Conservation (phyloP, 2,329 filamentous ascomycete genomes). For the Truncatella angustata region DNA sequence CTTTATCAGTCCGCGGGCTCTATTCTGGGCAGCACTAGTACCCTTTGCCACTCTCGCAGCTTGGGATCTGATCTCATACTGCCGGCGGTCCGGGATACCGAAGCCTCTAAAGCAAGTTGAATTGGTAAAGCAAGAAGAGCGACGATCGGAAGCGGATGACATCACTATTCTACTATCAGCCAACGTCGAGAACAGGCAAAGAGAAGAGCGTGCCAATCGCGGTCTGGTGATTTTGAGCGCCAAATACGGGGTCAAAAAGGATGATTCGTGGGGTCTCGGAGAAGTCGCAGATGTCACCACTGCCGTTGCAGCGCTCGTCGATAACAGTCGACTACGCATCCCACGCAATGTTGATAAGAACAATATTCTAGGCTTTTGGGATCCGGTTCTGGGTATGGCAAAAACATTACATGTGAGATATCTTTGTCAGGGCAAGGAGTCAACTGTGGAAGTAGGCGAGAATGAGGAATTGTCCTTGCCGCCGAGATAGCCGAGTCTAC, state of each 20-base stretch:
- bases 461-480: constrained; percentile 35
- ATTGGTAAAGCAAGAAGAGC: constrained; percentile 23
- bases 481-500: not conserved
- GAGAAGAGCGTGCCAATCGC: constrained; percentile 31
- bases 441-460: constrained; percentile 33
- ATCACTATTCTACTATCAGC: constrained; percentile 40
- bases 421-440: constrained; percentile 34
- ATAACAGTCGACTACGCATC: constrained; percentile 35
- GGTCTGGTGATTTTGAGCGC: constrained; percentile 49
- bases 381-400: constrained; percentile 40
- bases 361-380: constrained; percentile 49
- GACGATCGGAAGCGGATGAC: constrained; percentile 44
- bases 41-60: constrained; percentile 40
- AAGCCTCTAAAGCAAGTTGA: constrained; percentile 19
- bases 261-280: constrained; percentile 29
- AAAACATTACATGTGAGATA: constrained; percentile 48
- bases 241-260: constrained; percentile 42
- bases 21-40: constrained; percentile 37
- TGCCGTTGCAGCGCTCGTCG: constrained; percentile 44
- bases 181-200: constrained; percentile 37
- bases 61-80: constrained; percentile 29
- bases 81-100: constrained; percentile 6
- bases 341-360: constrained; percentile 41
- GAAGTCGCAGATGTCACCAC: constrained; percentile 50
- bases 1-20: constrained; percentile 24